Evolutionary conservation across 371 early-diverging fungal genomes (phyloP).

Genomic region (Mucor lusitanicus): DNA sequence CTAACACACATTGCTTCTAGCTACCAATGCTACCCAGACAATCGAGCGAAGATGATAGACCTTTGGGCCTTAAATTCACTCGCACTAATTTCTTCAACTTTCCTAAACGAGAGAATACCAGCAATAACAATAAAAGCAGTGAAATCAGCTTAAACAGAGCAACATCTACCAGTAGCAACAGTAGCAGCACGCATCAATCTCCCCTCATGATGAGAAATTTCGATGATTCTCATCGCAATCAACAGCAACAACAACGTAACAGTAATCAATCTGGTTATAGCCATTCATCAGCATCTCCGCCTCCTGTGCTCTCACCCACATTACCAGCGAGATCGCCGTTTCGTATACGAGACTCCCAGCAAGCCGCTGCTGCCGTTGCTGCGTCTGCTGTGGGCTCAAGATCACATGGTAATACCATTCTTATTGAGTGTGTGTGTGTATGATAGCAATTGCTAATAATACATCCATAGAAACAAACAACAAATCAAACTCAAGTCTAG

Average conservation of each 20-base stretch:
- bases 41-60: slow-evolving; percentile 28
- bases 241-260: not conserved
- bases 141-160: not conserved
- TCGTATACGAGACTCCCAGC: slow-evolving; percentile 44
- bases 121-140: not conserved
- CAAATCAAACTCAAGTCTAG: slow-evolving; percentile 9
- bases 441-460: not conserved
- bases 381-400: not conserved
- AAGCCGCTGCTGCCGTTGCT: not conserved
- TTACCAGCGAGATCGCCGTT: slow-evolving; percentile 46
- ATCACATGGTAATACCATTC: slow-evolving; percentile 27
- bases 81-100: slow-evolving; percentile 25
- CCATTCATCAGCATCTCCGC: not conserved
- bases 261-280: not conserved
- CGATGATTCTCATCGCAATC: not conserved
- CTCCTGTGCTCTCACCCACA: slow-evolving; percentile 28
- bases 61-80: slow-evolving; percentile 26
- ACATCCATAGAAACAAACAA: not conserved
- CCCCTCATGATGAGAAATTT: slow-evolving; percentile 1
- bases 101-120: slow-evolving; percentile 10
- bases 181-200: slow-evolving; percentile 1
- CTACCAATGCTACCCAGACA: slow-evolving; percentile 24
- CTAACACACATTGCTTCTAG: not conserved
- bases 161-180: not conserved
- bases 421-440: not conserved